Evolutionary conservation across 2,329 filamentous ascomycete species (phyloP).

Genomic region (Aschersonia sp.): DNA sequence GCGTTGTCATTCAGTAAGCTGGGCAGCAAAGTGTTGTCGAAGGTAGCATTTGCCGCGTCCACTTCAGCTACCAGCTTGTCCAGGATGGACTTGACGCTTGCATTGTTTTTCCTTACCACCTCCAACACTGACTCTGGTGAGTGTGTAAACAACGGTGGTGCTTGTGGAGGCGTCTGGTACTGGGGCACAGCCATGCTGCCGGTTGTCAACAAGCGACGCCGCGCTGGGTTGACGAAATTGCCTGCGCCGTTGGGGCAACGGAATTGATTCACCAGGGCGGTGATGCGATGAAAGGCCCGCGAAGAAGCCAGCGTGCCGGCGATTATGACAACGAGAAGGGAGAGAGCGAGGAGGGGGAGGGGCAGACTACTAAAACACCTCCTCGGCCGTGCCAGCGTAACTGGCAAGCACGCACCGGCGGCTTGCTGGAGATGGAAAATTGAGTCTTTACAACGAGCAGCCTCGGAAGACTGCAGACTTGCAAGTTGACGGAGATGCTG

Average conservation of each 20-base stretch:
- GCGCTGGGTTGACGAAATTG: slow-evolving; percentile 3
- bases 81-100: slow-evolving; percentile 44
- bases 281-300: slow-evolving; percentile 42
- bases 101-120: slow-evolving; percentile 52
- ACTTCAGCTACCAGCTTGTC: slow-evolving; percentile 54
- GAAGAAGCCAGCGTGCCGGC: slow-evolving; percentile 53
- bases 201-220: slow-evolving; percentile 25
- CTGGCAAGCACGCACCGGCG: slow-evolving; percentile 1
- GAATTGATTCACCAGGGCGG: slow-evolving; percentile 41
- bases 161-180: slow-evolving; percentile 62
- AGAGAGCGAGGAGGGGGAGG: slow-evolving; percentile 26
- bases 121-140: slow-evolving; percentile 54
- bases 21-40: slow-evolving; percentile 43
- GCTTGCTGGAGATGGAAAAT: too few species aligned
- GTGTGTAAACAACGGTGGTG: slow-evolving; percentile 62
- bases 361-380: not conserved
- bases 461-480: too few species aligned
- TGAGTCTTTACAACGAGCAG: too few species aligned
- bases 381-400: not conserved
- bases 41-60: slow-evolving; percentile 34
- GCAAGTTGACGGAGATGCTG: too few species aligned
- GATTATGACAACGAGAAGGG: slow-evolving; percentile 38
- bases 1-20: slow-evolving; percentile 61
- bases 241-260: slow-evolving; percentile 14
- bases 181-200: slow-evolving; percentile 50